Percentiles rank a stretch among this genome's conserved stretches.
phyloP scores from a whole-genome alignment of 2,329 filamentous ascomycete species.

The Diplocarpon mali region DNA sequence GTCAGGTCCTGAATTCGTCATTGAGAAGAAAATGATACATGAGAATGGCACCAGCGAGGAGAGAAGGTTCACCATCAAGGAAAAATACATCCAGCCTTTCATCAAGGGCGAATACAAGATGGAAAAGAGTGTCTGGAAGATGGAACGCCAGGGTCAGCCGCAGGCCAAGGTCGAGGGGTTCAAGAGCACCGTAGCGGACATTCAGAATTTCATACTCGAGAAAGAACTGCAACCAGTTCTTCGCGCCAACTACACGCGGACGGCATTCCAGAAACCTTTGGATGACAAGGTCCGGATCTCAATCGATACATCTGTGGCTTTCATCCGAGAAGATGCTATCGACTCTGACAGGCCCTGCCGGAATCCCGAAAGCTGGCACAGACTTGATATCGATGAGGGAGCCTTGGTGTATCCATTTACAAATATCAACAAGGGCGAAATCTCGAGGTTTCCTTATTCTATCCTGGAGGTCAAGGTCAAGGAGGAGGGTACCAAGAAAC shows the following conservation, averaged over 20 bases:
- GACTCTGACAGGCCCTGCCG: slow-evolving; percentile 80
- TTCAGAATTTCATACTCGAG: slow-evolving; percentile 70
- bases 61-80: slow-evolving; percentile 74
- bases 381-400: slow-evolving; percentile 73
- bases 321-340: slow-evolving; percentile 70
- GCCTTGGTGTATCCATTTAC: slow-evolving; percentile 81
- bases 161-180: slow-evolving; percentile 57
- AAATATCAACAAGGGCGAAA: slow-evolving; percentile 79
- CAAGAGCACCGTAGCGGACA: slow-evolving; percentile 59
- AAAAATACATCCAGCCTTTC: slow-evolving; percentile 85
- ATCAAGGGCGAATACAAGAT: slow-evolving; percentile 80
- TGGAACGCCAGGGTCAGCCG: slow-evolving; percentile 64
- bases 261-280: slow-evolving; percentile 90
- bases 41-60: slow-evolving; percentile 70
- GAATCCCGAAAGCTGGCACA: slow-evolving; percentile 82
- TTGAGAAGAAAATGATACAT: slow-evolving; percentile 83
- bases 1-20: slow-evolving; percentile 64
- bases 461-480: slow-evolving; percentile 87
- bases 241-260: slow-evolving; percentile 85
- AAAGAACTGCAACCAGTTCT: slow-evolving; percentile 73
- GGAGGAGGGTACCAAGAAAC: slow-evolving; percentile 52
- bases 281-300: slow-evolving; percentile 86
- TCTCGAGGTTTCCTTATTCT: slow-evolving; percentile 82
- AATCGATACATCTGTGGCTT: slow-evolving; percentile 82
- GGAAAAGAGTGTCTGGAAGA: slow-evolving; percentile 82